These are phyloP conservation scores for Cyberlindnera mrakii DNA, from an alignment of 805 yeast species.

Conservation along the genomic window DNA sequence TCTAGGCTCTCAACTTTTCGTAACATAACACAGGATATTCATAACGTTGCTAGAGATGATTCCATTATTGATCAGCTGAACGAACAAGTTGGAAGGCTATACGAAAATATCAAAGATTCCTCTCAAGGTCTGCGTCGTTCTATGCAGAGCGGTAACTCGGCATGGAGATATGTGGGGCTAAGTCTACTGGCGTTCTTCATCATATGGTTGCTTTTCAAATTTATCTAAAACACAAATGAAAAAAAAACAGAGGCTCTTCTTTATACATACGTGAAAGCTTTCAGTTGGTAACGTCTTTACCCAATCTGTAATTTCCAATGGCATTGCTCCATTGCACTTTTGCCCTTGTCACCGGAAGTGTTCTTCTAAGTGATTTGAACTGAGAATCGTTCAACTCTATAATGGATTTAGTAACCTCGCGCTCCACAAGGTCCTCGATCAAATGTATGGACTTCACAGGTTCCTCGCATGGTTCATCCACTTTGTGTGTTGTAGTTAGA, in stretches of 20 bases:
- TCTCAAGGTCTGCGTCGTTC: conserved; percentile 49
- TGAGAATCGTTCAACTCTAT: conserved; percentile 67
- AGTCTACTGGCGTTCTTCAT: conserved; percentile 51
- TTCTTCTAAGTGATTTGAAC: conserved; percentile 83
- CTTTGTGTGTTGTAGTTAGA: conserved; percentile 42
- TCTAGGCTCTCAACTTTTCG: conserved; percentile 59
- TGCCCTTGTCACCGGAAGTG: conserved; percentile 85
- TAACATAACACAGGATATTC: conserved; percentile 61
- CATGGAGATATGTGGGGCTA: conserved; percentile 53
- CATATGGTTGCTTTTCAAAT: conserved; percentile 47
- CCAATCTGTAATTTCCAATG: conserved; percentile 82
- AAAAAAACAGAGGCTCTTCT: not conserved
- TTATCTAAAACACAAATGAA: conserved; percentile 24
- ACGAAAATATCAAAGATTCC: conserved; percentile 44
- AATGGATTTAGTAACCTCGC: conserved; percentile 55
- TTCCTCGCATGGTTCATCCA: conserved; percentile 21
- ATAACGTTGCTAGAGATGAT: conserved; percentile 54
- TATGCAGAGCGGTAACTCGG: conserved; percentile 50
- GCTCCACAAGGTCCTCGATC: conserved; percentile 56
- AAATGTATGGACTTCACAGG: conserved; percentile 42
- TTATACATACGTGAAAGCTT: not conserved
- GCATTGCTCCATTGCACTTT: conserved; percentile 95
- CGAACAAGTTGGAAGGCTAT: conserved; percentile 44
- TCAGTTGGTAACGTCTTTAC: conserved; percentile 59
- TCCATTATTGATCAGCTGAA: conserved; percentile 36